Evolutionary conservation across 768 basidiomycete species (phyloP).

Genomic region (Boletus pseudopeckii): DNA sequence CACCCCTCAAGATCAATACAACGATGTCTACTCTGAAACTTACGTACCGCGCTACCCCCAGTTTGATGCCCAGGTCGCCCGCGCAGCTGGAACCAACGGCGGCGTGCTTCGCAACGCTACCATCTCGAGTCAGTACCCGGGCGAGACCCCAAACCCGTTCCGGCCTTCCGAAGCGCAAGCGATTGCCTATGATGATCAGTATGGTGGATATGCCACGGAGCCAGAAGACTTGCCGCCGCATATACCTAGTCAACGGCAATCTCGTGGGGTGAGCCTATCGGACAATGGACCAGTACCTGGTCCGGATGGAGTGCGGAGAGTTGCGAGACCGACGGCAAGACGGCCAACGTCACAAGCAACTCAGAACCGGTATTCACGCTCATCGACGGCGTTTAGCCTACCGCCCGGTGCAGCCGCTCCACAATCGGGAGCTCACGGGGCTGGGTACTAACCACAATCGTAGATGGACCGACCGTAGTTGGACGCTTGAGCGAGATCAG

Average conservation of each 20-base stretch:
- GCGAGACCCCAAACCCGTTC: conserved; percentile 58
- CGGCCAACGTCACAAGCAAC: conserved; percentile 59
- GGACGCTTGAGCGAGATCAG: conserved; percentile 6
- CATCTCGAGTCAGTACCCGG: conserved; percentile 37
- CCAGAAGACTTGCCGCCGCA: conserved; percentile 34
- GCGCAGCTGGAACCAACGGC: conserved; percentile 35
- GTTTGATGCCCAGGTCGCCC: conserved; percentile 42
- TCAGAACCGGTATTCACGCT: conserved; percentile 72
- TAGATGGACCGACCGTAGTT: background rate
- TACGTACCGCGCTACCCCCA: conserved; percentile 23
- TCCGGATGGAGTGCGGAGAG: conserved; percentile 74
- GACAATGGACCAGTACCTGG: conserved; percentile 84
- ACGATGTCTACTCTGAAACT: conserved; percentile 23
- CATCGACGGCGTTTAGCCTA: conserved; percentile 47
- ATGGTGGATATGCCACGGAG: conserved; percentile 32
- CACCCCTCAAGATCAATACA: conserved; percentile 34
- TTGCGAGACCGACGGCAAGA: conserved; percentile 56
- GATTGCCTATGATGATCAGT: conserved; percentile 38
- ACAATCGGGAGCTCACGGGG: conserved; percentile 33
- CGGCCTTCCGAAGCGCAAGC: conserved; percentile 43
- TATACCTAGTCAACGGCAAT: conserved; percentile 16
- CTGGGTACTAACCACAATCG: conserved; percentile 6
- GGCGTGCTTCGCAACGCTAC: conserved; percentile 41
- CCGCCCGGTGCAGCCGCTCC: conserved; percentile 79
- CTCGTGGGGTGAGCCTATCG: conserved; percentile 71